Evolutionary conservation across 805 yeast genomes (phyloP), one percentile per base, ranked within the genome.

Genomic region (Metschnikowia picachoensis): DNA sequence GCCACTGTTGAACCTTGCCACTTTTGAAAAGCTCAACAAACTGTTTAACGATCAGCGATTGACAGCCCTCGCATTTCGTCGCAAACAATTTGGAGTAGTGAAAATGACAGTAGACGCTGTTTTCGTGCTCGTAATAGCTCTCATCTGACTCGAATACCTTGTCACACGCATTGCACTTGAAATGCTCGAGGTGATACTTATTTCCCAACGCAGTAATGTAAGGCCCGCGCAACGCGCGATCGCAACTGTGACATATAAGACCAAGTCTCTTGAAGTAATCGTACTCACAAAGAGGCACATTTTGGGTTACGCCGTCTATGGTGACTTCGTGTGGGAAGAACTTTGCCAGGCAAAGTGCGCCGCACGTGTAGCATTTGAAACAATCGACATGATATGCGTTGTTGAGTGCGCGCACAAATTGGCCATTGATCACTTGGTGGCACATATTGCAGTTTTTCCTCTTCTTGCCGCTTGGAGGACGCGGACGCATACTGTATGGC

Each of bases 1-100:
- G 99, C 99, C 99, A 94, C 62, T 89, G 95, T 64, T 91, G 96
- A 48, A 87, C 85, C 55, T 84, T 78, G 17, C 97, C 97, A 41
- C 97, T 96, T 55, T 94, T 77, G 50, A 82, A 87, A 37, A 92
- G 81, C 64, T 92, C 97, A 32, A 92, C 96, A 65, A 90, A 94
- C 61, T 94, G 98, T 61, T 90, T 90, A 32, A 95, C 78, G 43
- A 95, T 94, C 1, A 97, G 87, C 32, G 87, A 83, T 47, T 83
- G 78, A 68, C 99, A 94, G 30, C 98, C 97, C 68, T 88, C 95
- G 68, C 99, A 94, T 46, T 83, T 83, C 30, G 85, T 84, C 1
- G 98, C 96, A 63, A 83, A 85, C 41, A 80, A 70, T 52, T 83
- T 82, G n/a, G 96, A 83, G 61, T 89, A 94, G 66, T 94, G 98